Percentiles rank a stretch among this genome's conserved stretches.
Evolutionary conservation across 305 asterid genomes (phyloP).

Genomic region (Nicotiana rustica): DNA sequence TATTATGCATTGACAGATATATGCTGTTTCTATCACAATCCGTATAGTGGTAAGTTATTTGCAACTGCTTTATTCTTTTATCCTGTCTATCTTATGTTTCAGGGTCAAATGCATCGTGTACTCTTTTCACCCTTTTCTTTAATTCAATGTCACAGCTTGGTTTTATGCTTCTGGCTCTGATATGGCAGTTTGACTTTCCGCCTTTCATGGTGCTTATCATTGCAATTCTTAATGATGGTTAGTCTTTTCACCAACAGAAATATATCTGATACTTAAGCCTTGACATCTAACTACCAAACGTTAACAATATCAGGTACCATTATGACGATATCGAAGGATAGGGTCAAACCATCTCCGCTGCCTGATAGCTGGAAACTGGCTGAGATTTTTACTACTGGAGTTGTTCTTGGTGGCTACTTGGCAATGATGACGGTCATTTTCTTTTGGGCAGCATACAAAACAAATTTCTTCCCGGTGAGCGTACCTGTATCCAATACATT

Average conservation of each 20-base stretch:
- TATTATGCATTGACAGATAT: conserved; percentile 67
- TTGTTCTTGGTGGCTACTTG: conserved; percentile 76
- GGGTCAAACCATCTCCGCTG: conserved; percentile 84
- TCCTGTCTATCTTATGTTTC: conserved; percentile 12
- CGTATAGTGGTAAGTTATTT: conserved; percentile 91
- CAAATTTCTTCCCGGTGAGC: conserved; percentile 73
- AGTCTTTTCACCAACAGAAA: conserved; percentile 32
- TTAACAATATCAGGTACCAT: conserved; percentile 62
- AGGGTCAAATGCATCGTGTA: conserved; percentile 22
- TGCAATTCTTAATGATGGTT: conserved; percentile 96
- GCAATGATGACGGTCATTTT: conserved; percentile 88
- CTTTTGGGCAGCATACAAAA: conserved; percentile 81
- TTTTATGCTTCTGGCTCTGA: conserved; percentile 92
- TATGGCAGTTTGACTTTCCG: conserved; percentile 96
- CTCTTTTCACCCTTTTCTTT: conserved; percentile 31
- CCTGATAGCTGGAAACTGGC: conserved; percentile 90
- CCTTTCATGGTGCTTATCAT: conserved; percentile 99
- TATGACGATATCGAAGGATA: conserved; percentile 84
- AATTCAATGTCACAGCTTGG: conserved; percentile 73
- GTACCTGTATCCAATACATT: conserved; percentile 32
- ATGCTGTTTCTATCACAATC: conserved; percentile 98
- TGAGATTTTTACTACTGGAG: conserved; percentile 77
- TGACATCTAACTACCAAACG: conserved; percentile 34
- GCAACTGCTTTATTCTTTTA: conserved; percentile 15
- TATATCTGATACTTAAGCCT: conserved; percentile 17